phyloP scores from a whole-genome alignment of 2,329 filamentous ascomycete genomes.

The Colletotrichum sp. region DNA sequence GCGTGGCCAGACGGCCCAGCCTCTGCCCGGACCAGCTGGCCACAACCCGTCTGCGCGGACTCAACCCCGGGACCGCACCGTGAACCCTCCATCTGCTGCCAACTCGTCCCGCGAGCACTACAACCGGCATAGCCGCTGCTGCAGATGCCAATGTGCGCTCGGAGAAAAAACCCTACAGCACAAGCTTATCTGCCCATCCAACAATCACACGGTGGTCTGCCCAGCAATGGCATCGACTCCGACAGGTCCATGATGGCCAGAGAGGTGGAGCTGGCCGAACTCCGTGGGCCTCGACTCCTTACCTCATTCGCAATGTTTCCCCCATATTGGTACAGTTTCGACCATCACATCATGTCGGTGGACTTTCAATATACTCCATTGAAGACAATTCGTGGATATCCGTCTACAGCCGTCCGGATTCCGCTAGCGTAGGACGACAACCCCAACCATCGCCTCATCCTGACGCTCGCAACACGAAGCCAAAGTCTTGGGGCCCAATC shows the following conservation, averaged over 20 bases:
- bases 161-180: conserved; percentile 2
- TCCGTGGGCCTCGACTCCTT: neutral
- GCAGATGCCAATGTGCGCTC: conserved; percentile 10
- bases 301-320: neutral
- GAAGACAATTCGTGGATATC: conserved; percentile 15
- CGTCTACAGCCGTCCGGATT: neutral
- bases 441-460: neutral
- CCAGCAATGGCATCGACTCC: conserved; percentile 9
- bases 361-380: neutral
- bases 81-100: neutral
- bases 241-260: neutral
- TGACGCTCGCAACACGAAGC: neutral
- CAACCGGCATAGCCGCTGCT: conserved; percentile 9
- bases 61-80: neutral
- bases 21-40: neutral
- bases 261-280: conserved; percentile 1
- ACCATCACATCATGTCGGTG: neutral
- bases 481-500: neutral
- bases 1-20: neutral
- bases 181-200: conserved; percentile 8
- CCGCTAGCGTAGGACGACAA: neutral
- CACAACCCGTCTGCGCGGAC: neutral
- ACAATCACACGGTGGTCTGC: conserved; percentile 8
- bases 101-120: neutral
- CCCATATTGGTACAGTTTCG: neutral